These are phyloP conservation scores for Populus pruinosa DNA, from an alignment of 345 rosid genomes.

Conservation along the genomic window DNA sequence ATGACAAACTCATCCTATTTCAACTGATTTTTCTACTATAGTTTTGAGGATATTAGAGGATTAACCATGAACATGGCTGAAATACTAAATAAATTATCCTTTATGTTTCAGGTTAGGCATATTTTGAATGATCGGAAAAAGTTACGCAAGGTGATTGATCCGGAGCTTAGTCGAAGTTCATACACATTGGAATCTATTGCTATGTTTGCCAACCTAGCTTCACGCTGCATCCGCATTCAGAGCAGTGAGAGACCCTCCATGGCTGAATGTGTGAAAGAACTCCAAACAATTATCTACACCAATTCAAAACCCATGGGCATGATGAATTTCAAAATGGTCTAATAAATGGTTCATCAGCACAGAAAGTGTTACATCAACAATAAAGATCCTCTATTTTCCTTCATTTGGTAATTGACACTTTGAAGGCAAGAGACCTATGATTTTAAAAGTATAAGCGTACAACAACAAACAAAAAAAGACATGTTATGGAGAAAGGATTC, in stretches of 20 bases:
- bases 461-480: not conserved
- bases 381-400: constrained; percentile 16
- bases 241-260: constrained; percentile 85
- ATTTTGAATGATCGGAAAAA: constrained; percentile 77
- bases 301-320: constrained; percentile 64
- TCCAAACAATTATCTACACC: constrained; percentile 61
- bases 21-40: not conserved
- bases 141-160: constrained; percentile 73
- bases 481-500: not conserved
- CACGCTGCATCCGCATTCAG: constrained; percentile 83
- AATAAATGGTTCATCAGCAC: constrained; percentile 23
- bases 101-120: constrained; percentile 64
- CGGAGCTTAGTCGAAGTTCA: constrained; percentile 66
- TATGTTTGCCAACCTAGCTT: constrained; percentile 89
- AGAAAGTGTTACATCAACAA: constrained; percentile 2
- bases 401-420: constrained; percentile 3
- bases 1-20: constrained; percentile 14
- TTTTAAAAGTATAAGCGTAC: not conserved
- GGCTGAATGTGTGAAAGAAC: constrained; percentile 78
- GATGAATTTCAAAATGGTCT: constrained; percentile 55
- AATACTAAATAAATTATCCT: constrained; percentile 15
- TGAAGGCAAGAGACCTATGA: constrained; percentile 2
- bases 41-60: constrained; percentile 11
- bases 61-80: not conserved
- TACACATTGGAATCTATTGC: constrained; percentile 75